Percentiles rank a stretch among this genome's conserved stretches.
phyloP scores from a whole-genome alignment of 2,329 filamentous ascomycete genomes.

The Hypoxylon rubiginosum region DNA sequence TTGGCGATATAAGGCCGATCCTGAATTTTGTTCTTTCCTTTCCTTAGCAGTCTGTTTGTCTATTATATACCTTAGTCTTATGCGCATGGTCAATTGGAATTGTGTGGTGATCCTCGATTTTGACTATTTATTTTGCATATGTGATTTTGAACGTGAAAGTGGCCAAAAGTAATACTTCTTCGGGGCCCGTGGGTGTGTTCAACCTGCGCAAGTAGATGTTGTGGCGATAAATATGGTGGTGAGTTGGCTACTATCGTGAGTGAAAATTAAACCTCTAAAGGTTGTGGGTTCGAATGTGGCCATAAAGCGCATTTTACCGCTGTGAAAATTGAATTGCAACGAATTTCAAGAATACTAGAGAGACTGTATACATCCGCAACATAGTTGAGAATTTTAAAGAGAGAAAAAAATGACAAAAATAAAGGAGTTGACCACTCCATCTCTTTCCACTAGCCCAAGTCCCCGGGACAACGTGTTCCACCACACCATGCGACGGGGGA shows the following conservation, averaged over 20 bases:
- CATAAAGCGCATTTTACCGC: constrained; percentile 8
- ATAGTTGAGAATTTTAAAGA: constrained; percentile 8
- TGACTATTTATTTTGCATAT: background rate
- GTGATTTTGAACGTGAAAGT: background rate
- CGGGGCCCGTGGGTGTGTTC: no score
- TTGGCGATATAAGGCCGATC: constrained; percentile 14
- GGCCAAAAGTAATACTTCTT: background rate
- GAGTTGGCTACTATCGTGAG: background rate
- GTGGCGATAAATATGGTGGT: background rate
- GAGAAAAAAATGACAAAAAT: constrained; percentile 56
- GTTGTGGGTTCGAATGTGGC: constrained; percentile 20
- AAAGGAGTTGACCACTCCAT: constrained; percentile 66
- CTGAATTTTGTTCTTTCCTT: constrained; percentile 23
- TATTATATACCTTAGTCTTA: constrained; percentile 28
- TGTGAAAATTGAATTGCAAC: constrained; percentile 1
- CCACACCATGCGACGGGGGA: constrained; percentile 78
- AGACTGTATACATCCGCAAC: background rate
- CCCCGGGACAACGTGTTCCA: constrained; percentile 76
- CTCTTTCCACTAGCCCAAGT: constrained; percentile 68
- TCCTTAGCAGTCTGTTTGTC: constrained; percentile 32
- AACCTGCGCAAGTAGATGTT: no score
- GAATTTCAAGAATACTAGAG: background rate
- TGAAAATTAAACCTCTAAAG: constrained; percentile 14
- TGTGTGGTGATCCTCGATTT: constrained; percentile 12
- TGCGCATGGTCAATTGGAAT: constrained; percentile 31